A percentile compares a stretch with the other conserved stretches of the same genome.
Conservation (phyloP, 2,329 filamentous ascomycete species). For the Penicillium fuscoglaucum region DNA sequence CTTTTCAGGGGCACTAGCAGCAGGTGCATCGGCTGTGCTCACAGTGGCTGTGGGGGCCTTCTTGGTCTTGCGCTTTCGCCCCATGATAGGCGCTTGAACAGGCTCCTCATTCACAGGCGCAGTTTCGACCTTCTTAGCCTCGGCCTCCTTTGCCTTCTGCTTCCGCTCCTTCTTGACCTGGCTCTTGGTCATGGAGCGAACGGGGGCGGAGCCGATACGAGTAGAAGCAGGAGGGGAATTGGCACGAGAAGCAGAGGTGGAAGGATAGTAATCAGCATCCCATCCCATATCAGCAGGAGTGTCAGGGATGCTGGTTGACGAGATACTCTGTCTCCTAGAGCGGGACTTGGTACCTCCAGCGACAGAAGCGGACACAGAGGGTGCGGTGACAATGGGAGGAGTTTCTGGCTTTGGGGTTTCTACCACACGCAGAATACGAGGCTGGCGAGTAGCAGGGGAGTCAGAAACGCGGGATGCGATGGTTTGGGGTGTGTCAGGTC, state of each 20-base stretch:
- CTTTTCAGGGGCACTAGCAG: slow-evolving; percentile 17
- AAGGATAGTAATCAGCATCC: slow-evolving; percentile 59
- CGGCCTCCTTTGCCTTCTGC: slow-evolving; percentile 51
- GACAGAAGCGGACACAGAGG: slow-evolving; percentile 34
- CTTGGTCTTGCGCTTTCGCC: slow-evolving; percentile 61
- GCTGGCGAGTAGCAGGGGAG: slow-evolving; percentile 41
- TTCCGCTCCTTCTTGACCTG: slow-evolving; percentile 61
- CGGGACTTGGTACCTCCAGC: slow-evolving; percentile 33
- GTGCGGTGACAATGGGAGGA: slow-evolving; percentile 32
- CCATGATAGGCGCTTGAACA: slow-evolving; percentile 62
- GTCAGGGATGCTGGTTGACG: slow-evolving; percentile 59
- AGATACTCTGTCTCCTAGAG: slow-evolving; percentile 46
- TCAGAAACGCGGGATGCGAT: slow-evolving; percentile 40
- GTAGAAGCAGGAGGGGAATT: slow-evolving; percentile 56
- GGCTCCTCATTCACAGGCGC: slow-evolving; percentile 49
- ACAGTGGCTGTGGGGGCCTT: slow-evolving; percentile 39
- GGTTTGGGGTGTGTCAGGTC: slow-evolving; percentile 51
- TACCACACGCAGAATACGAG: slow-evolving; percentile 58
- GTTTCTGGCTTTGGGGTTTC: slow-evolving; percentile 56
- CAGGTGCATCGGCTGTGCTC: slow-evolving; percentile 17
- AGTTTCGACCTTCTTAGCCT: slow-evolving; percentile 45
- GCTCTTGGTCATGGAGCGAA: slow-evolving; percentile 61
- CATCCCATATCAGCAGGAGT: slow-evolving; percentile 62
- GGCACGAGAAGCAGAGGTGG: slow-evolving; percentile 60
- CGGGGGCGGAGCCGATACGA: slow-evolving; percentile 60